These are phyloP conservation scores for Xylaria nigripes DNA, from an alignment of 495 filamentous ascomycete species.

Conservation along the genomic window DNA sequence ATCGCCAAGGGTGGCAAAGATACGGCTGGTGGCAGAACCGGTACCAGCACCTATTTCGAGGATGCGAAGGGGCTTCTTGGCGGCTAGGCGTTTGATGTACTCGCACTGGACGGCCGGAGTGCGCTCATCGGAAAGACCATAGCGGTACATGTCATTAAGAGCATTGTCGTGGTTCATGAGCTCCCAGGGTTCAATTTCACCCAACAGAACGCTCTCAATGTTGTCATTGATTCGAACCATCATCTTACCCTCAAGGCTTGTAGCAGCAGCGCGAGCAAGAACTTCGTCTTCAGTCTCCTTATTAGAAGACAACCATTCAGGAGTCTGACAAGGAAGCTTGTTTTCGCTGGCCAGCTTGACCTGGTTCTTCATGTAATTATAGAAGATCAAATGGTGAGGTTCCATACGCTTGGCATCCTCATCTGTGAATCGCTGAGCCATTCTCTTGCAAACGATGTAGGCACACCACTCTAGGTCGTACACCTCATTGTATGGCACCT, in stretches of 20 bases:
- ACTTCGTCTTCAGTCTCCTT: constrained; percentile 17
- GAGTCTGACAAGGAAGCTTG: constrained; percentile 19
- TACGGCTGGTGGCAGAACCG: constrained; percentile 36
- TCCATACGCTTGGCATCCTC: constrained; percentile 17
- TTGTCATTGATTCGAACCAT: constrained; percentile 27
- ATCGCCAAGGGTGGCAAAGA: constrained; percentile 28
- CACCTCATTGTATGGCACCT: constrained; percentile 18
- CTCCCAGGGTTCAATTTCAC: constrained; percentile 35
- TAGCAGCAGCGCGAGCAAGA: constrained; percentile 15
- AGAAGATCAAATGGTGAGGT: constrained; percentile 15
- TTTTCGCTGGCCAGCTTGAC: constrained; percentile 14
- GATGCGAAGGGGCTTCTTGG: constrained; percentile 34
- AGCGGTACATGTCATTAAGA: constrained; percentile 34
- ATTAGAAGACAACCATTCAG: constrained; percentile 14
- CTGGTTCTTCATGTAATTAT: constrained; percentile 22
- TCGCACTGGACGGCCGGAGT: constrained; percentile 21
- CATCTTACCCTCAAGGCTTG: constrained; percentile 22
- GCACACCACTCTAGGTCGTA: constrained; percentile 21
- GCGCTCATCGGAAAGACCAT: constrained; percentile 27
- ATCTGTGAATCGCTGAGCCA: constrained; percentile 12
- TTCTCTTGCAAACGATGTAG: constrained; percentile 21
- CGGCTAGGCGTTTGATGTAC: constrained; percentile 25
- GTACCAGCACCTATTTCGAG: constrained; percentile 40
- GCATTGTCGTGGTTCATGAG: constrained; percentile 35
- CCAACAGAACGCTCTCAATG: constrained; percentile 30